Evolutionary conservation across 495 filamentous ascomycete species (phyloP).

Genomic region (Bryoglossum gracile): DNA sequence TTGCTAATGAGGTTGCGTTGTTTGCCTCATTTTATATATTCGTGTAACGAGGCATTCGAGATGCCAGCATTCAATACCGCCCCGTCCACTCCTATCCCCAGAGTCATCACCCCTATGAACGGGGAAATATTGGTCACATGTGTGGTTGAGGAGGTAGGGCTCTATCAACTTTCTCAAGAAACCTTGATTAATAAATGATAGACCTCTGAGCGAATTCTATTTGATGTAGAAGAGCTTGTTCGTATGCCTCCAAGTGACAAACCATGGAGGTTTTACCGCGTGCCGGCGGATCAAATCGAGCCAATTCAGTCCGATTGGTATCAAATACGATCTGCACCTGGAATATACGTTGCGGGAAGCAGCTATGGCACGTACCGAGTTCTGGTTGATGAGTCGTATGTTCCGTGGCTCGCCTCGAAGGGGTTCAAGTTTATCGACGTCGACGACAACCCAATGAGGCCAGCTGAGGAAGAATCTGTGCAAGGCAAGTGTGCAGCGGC

Average conservation of each 20-base stretch:
- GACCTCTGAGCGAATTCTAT: background rate
- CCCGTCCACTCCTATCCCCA: too few species aligned
- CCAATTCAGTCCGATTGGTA: background rate
- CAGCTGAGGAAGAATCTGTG: background rate
- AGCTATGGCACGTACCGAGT: background rate
- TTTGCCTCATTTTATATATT: too few species aligned
- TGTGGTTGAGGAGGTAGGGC: background rate
- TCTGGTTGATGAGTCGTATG: background rate
- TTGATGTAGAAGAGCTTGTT: too few species aligned
- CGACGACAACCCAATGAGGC: background rate
- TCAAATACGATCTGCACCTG: background rate
- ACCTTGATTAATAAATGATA: background rate
- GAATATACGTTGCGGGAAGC: background rate
- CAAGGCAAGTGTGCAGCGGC: background rate
- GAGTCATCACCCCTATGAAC: too few species aligned
- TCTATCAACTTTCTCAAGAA: background rate
- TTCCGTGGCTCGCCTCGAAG: background rate
- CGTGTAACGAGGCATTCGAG: too few species aligned
- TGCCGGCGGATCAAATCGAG: conserved; percentile 1
- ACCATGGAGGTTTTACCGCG: background rate
- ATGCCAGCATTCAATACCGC: too few species aligned
- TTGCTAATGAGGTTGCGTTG: too few species aligned
- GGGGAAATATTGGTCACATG: too few species aligned
- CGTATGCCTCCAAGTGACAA: background rate
- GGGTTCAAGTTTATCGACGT: background rate